Evolutionary conservation across 768 basidiomycete species (phyloP).

Genomic region (Amanita thiersii): DNA sequence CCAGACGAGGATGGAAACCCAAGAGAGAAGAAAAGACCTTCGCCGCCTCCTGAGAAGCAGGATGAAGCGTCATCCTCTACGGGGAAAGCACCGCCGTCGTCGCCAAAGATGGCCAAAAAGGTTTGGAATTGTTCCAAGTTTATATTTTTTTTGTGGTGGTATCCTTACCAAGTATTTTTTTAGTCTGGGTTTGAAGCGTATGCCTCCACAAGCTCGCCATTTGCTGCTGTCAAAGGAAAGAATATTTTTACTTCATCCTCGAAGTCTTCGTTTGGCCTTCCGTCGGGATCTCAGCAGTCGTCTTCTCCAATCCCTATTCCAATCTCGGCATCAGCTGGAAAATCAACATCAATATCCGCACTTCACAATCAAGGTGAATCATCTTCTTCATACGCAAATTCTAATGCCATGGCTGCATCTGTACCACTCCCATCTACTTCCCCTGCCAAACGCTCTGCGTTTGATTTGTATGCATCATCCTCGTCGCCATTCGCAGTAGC

Average conservation of each 20-base stretch:
- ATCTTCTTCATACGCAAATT: background rate
- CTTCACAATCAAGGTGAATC: conserved; percentile 8
- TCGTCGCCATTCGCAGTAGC: conserved; percentile 22
- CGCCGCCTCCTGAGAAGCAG: conserved; percentile 60
- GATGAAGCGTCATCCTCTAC: too few relatives aligned
- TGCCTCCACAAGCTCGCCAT: conserved; percentile 66
- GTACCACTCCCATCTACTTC: conserved; percentile 14
- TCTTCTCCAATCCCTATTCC: conserved; percentile 11
- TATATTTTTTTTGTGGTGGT: background rate
- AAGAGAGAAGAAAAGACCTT: conserved; percentile 47
- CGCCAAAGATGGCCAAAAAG: conserved; percentile 29
- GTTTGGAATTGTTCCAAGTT: conserved; percentile 27
- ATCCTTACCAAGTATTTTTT: conserved; percentile 1
- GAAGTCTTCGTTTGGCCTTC: conserved; percentile 23
- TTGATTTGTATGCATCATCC: conserved; percentile 23
- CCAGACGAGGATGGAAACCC: conserved; percentile 56
- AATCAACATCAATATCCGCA: background rate
- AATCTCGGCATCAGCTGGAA: background rate
- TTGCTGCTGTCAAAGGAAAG: conserved; percentile 65
- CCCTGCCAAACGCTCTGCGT: conserved; percentile 25
- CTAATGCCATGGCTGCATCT: background rate
- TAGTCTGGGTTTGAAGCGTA: conserved; percentile 78
- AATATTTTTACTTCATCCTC: conserved; percentile 36
- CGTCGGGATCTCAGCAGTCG: conserved; percentile 21
- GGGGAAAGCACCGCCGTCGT: conserved; percentile 22